Percentiles rank a stretch among this genome's conserved stretches.
Evolutionary conservation across 1,284 basidiomycete species (phyloP).

Genomic region (Pisolithus thermaeus): DNA sequence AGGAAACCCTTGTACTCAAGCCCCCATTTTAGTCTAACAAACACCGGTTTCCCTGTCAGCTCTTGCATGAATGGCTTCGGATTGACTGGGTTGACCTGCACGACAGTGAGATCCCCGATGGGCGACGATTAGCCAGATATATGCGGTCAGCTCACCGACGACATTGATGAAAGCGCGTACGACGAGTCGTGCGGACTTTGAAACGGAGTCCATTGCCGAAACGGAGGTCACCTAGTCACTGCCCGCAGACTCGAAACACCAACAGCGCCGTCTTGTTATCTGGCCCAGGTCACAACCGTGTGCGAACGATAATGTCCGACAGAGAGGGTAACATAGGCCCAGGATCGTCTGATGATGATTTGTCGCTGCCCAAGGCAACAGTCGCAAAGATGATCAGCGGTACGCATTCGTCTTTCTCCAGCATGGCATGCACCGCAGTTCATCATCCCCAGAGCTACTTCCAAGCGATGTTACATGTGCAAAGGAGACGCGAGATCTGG

Average conservation of each 20-base stretch:
- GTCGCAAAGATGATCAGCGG: conserved; percentile 96
- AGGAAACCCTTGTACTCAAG: conserved; percentile 99
- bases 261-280: conserved; percentile 2
- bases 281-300: conserved; percentile 1
- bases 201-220: conserved; percentile 27
- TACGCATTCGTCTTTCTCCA: conserved; percentile 27
- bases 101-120: conserved; percentile 13
- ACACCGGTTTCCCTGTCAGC: conserved; percentile 95
- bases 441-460: conserved; percentile 65
- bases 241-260: not conserved
- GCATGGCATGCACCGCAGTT: conserved; percentile 6
- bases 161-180: conserved; percentile 48
- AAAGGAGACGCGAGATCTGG: conserved; percentile 93
- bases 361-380: conserved; percentile 94
- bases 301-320: conserved; percentile 65
- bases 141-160: conserved; percentile 42
- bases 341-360: conserved; percentile 75
- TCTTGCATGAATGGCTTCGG: conserved; percentile 99
- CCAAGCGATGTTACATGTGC: conserved; percentile 88
- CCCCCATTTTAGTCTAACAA: conserved; percentile 97
- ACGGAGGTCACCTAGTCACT: conserved; percentile 1
- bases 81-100: conserved; percentile 88
- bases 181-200: conserved; percentile 49
- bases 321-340: conserved; percentile 67
- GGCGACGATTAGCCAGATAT: conserved; percentile 9